Base-by-base conservation (phyloP, 306 rosid species). In the Malus domestica region DNA sequence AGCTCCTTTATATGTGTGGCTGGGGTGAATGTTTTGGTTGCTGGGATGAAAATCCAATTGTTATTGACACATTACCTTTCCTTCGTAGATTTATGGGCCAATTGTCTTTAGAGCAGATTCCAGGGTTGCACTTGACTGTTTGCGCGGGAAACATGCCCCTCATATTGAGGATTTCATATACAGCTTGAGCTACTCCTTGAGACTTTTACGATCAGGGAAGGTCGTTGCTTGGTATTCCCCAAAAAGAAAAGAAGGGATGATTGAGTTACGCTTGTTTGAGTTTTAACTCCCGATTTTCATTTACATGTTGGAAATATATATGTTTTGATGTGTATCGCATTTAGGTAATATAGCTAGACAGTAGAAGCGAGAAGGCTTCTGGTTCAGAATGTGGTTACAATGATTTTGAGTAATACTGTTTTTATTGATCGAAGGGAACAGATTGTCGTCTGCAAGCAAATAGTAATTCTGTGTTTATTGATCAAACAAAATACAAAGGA, bases 151-250 rank as follows among this genome's bases (percentile, higher is more conserved):
- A 80, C 51, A 14, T 3, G 88, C 90, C 22, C 67, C 91, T 0
- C 83, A 84, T 29, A n/a, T 90, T 10, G 98, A 94, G 85, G 96
- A 92, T 84, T 83, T 87, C 77, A 85, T 92, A 8, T 88, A 76
- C 91, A 94, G 97, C 89, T 80, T 94, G 83, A 90, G 67, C 77
- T 94, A 91, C 89, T 90, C 96, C 33, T 77, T 90, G 32, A 80
- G 79, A 83, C 83, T 81, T 76, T 51, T 92, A 27, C 22, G 76
- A 29, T 91, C 98, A 1, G 98, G 93, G 71, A 94, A 90, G 87
- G 80, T 91, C 0, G 95, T 94, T 72, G 95, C 93, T 68, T 94
- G 98, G 98, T 94, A 86, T 80, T 91, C 98, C 69, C 97, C 96
- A 0, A 87, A 89, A 80, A 77, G 95, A 72, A 91, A 22, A 22